These are phyloP conservation scores for Erythrophleum ivorense DNA, from an alignment of 331 rosid genomes.

Conservation along the genomic window DNA sequence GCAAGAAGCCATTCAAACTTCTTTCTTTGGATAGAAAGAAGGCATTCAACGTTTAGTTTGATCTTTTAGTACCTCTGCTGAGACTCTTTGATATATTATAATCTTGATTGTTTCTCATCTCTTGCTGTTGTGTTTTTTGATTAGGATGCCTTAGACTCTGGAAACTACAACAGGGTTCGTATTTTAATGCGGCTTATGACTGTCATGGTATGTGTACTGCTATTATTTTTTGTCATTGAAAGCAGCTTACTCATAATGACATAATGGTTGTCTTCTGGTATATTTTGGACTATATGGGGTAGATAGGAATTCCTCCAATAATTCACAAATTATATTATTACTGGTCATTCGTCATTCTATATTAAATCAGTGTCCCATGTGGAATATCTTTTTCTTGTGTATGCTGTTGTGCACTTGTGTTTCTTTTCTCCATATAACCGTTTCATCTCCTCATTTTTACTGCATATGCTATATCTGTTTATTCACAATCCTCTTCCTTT, in stretches of 20 bases:
- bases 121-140: neutral
- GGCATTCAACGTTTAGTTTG: neutral
- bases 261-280: neutral
- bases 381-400: slow-evolving; percentile 13
- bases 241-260: slow-evolving; percentile 6
- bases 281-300: slow-evolving; percentile 28
- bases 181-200: slow-evolving; percentile 84
- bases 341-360: neutral
- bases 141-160: slow-evolving; percentile 85
- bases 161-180: slow-evolving; percentile 79
- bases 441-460: neutral
- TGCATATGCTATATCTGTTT: neutral
- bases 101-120: slow-evolving; percentile 24
- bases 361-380: slow-evolving; percentile 15
- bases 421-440: slow-evolving; percentile 14
- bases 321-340: neutral
- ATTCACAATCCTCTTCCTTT: slow-evolving; percentile 14
- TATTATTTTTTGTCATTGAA: slow-evolving; percentile 11
- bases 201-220: slow-evolving; percentile 70
- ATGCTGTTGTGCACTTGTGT: slow-evolving; percentile 7
- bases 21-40: neutral
- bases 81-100: slow-evolving; percentile 21
- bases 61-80: slow-evolving; percentile 16
- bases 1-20: neutral
- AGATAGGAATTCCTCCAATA: slow-evolving; percentile 14